Evolutionary conservation across 1,284 basidiomycete species (phyloP), one percentile per base, ranked within the genome.

Genomic region (Boletus calvinii): DNA sequence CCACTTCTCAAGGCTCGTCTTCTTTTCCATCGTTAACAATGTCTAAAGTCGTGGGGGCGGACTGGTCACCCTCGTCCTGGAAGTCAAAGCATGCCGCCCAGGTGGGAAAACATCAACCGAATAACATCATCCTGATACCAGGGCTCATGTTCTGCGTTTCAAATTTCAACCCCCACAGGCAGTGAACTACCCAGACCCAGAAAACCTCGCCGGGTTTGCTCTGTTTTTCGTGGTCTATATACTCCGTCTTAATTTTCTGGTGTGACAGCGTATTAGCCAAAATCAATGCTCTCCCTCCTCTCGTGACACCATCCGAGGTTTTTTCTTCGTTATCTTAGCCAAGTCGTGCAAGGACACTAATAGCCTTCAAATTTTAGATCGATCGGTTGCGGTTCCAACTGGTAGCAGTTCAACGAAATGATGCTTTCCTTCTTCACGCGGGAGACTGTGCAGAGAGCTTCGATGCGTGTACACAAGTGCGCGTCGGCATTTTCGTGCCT

Each of bases 361-460:
- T 42, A 2, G 4, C 12, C 37, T 38, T 51, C 34, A 18, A 31
- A 53, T 11, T 46, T 44, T 50, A 96, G 93, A 91, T 97, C 62
- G 92, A 96, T 68, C 80, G 92, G 7, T 78, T 98, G 48, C 79
- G 92, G 44, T 75, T 84, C 62, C 90, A 96, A 61, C 77, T 98
- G 18, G 76, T 79, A 17, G 81, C 83, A 44, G 94, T 96, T 6
- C 90, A 95, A 53, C 77, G 77, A n/a, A 89, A 90, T 58, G 84
- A 94, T 64, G 94, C 94, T 0, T 99, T 99, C 72, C 78, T 99
- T 29, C 80, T 99, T 0, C 96, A 99, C 60, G 94, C 95, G 2
- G 97, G 96, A 10, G 97, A 99, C 68, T 99, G 95, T 63, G 96
- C 95, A 20, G 95, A 96, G 71, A 89, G 90, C 66, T 95, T 96